These are phyloP conservation scores for Fusarium sarcochroum DNA, from an alignment of 2,329 filamentous ascomycete genomes.

Conservation along the genomic window DNA sequence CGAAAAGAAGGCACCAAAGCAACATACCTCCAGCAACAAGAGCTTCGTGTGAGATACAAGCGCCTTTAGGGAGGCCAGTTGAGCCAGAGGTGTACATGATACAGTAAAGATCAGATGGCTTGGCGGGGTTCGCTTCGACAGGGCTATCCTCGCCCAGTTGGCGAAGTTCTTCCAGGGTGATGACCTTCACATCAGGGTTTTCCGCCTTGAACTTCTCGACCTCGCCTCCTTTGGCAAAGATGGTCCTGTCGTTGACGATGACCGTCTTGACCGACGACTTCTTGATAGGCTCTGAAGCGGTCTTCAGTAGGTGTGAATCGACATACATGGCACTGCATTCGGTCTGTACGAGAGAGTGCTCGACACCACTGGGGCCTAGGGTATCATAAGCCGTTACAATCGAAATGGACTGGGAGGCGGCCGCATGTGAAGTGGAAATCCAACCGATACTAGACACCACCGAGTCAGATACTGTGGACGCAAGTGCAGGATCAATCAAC, in stretches of 20 bases:
- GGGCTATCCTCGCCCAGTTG: slow-evolving; percentile 76
- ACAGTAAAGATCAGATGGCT: slow-evolving; percentile 84
- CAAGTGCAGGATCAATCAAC: not conserved
- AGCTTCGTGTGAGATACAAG: slow-evolving; percentile 83
- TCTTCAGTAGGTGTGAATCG: slow-evolving; percentile 82
- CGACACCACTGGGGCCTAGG: slow-evolving; percentile 85
- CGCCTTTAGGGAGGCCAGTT: slow-evolving; percentile 91
- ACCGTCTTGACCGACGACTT: slow-evolving; percentile 70
- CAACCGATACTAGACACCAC: slow-evolving; percentile 75
- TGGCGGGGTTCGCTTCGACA: slow-evolving; percentile 78
- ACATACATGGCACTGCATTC: slow-evolving; percentile 86
- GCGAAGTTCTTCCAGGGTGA: slow-evolving; percentile 69
- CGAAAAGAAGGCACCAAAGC: slow-evolving; percentile 36
- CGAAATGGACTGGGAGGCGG: slow-evolving; percentile 87
- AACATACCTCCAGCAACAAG: slow-evolving; percentile 78
- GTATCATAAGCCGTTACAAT: slow-evolving; percentile 98
- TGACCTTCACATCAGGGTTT: slow-evolving; percentile 66
- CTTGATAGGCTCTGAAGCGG: slow-evolving; percentile 69
- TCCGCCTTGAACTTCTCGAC: slow-evolving; percentile 69
- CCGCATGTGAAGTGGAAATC: slow-evolving; percentile 83
- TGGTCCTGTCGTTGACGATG: slow-evolving; percentile 73
- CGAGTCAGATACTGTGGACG: slow-evolving; percentile 17
- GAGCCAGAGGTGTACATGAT: slow-evolving; percentile 91
- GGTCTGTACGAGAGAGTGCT: slow-evolving; percentile 88
- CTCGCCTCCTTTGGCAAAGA: slow-evolving; percentile 65